Evolutionary conservation across 2,329 filamentous ascomycete species (phyloP).

Genomic region (Dactylellina parvicollis): DNA sequence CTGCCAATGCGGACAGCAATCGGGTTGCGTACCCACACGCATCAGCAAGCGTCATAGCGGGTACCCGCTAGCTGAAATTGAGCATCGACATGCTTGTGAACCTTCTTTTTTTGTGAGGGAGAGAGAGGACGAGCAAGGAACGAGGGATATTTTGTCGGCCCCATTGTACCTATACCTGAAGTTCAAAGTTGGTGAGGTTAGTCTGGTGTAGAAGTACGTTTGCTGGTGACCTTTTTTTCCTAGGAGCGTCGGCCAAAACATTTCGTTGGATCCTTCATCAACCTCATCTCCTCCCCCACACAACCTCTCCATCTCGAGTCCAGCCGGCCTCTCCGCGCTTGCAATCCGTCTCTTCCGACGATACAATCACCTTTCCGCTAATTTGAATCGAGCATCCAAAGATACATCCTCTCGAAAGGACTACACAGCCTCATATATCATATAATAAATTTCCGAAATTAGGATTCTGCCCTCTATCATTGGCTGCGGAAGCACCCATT

Average conservation of each 20-base stretch:
- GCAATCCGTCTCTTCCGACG: not conserved
- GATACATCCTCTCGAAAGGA: not conserved
- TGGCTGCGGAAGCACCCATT: conserved; percentile 41
- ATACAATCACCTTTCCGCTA: not conserved
- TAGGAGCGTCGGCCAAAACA: not conserved
- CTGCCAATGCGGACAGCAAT: conserved; percentile 38
- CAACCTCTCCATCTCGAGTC: not conserved
- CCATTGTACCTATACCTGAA: conserved; percentile 3
- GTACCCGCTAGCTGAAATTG: conserved; percentile 45
- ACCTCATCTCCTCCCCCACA: conserved; percentile 6
- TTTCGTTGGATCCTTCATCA: conserved; percentile 46
- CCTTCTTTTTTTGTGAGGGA: conserved; percentile 2
- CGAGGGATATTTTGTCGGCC: conserved; percentile 20
- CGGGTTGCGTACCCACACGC: conserved; percentile 43
- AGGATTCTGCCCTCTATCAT: conserved; percentile 25
- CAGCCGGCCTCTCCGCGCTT: conserved; percentile 28
- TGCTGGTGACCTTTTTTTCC: not conserved
- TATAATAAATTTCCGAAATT: conserved; percentile 25
- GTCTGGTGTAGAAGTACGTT: not conserved
- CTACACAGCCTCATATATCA: conserved; percentile 36
- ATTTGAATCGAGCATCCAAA: not conserved
- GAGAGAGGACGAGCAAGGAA: conserved; percentile 16
- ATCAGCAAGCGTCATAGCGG: conserved; percentile 50
- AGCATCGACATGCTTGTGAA: conserved; percentile 19
- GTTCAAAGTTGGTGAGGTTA: not conserved